Evolutionary conservation across 2,329 filamentous ascomycete species (phyloP).

Genomic region (Cytospora schulzeri): DNA sequence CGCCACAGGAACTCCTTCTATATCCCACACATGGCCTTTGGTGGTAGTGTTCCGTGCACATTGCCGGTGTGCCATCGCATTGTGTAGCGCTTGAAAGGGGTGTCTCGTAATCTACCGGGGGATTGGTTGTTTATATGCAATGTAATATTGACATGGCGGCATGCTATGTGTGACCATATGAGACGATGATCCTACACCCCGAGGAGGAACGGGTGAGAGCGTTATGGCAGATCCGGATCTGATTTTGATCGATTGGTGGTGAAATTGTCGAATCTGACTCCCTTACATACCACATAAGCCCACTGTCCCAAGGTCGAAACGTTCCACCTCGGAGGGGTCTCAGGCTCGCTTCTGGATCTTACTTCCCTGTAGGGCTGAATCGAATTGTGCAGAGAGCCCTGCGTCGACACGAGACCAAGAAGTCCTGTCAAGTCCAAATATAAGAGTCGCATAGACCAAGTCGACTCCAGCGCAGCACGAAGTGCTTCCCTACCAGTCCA

Average conservation of each 20-base stretch:
- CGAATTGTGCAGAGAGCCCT: background rate
- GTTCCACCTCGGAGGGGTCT: background rate
- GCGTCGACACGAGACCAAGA: background rate
- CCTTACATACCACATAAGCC: background rate
- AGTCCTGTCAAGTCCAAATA: background rate
- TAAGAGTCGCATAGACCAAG: background rate
- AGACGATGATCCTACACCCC: background rate
- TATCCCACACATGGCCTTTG: background rate
- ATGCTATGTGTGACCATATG: background rate
- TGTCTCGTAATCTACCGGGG: constrained; percentile 8
- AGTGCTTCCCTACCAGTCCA: background rate
- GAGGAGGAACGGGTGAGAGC: background rate
- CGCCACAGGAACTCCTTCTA: no score
- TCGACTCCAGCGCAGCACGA: background rate
- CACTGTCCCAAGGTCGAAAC: background rate
- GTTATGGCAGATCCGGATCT: background rate
- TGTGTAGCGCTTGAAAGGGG: background rate
- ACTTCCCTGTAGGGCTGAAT: background rate
- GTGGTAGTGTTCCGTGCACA: background rate
- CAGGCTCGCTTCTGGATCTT: background rate
- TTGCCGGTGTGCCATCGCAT: background rate
- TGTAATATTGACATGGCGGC: background rate
- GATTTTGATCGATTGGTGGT: background rate
- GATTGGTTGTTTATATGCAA: background rate
- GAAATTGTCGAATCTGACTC: background rate